Evolutionary conservation across 2,329 filamentous ascomycete species (phyloP).

Genomic region (Samsoniella hepiali): DNA sequence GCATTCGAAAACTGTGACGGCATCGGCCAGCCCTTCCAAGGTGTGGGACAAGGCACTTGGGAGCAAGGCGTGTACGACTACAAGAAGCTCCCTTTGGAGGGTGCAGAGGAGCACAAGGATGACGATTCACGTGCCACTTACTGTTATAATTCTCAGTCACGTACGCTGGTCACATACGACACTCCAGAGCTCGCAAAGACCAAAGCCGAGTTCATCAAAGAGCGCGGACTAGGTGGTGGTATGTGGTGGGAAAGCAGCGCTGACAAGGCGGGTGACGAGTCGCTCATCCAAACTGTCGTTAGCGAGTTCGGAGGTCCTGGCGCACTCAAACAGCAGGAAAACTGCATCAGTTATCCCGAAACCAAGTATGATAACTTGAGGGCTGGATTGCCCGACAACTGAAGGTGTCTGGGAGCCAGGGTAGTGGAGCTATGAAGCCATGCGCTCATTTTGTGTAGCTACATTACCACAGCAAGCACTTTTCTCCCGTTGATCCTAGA

Average conservation of each 20-base stretch:
- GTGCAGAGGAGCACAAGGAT: conserved; percentile 64
- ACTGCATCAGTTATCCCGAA: conserved; percentile 61
- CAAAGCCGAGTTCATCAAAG: conserved; percentile 71
- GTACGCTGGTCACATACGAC: conserved; percentile 76
- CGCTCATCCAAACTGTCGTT: conserved; percentile 66
- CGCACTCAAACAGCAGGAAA: conserved; percentile 50
- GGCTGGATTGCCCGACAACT: conserved; percentile 51
- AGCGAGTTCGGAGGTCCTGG: conserved; percentile 52
- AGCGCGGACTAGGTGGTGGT: conserved; percentile 70
- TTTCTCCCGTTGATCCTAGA: background rate
- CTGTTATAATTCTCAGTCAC: conserved; percentile 63
- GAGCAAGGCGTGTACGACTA: conserved; percentile 85
- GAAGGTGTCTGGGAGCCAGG: conserved; percentile 6
- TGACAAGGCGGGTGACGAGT: conserved; percentile 63
- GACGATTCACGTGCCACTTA: conserved; percentile 65
- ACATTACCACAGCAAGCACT: background rate
- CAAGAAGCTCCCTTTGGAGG: conserved; percentile 73
- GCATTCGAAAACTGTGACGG: conserved; percentile 78
- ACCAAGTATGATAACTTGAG: conserved; percentile 70
- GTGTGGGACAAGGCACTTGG: conserved; percentile 77
- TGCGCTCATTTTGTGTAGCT: background rate
- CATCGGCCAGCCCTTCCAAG: conserved; percentile 64
- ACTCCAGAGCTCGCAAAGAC: conserved; percentile 61
- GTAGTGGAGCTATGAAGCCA: background rate
- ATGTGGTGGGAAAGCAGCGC: conserved; percentile 97